Evolutionary conservation across 106 monocot species (phyloP).

Genomic region (Allium cepa): DNA sequence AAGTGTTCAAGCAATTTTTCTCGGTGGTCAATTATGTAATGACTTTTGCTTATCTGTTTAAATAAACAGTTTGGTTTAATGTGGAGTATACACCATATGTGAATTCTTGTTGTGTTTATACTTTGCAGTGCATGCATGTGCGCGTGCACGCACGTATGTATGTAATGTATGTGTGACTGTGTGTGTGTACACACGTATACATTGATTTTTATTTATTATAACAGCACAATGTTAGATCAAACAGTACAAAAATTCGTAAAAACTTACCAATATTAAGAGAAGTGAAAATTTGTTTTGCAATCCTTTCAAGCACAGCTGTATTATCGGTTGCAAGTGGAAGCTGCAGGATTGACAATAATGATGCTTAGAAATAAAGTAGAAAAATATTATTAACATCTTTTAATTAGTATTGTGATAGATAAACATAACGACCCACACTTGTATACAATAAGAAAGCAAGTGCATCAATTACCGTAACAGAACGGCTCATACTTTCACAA

Average conservation of each 20-base stretch:
- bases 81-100: too few species aligned
- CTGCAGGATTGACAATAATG: slow-evolving; percentile 17
- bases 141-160: too few species aligned
- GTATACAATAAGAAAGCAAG: slow-evolving; percentile 1
- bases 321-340: slow-evolving; percentile 60
- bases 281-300: slow-evolving; percentile 63
- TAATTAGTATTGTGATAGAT: neutral
- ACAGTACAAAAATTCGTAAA: neutral
- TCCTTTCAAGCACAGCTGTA: slow-evolving; percentile 37
- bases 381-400: neutral
- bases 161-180: too few species aligned
- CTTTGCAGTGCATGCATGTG: too few species aligned
- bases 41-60: too few species aligned
- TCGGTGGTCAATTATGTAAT: too few species aligned
- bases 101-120: too few species aligned
- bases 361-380: neutral
- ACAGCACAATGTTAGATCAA: too few species aligned
- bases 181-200: too few species aligned
- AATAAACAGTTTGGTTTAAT: too few species aligned
- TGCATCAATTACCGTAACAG: slow-evolving; percentile 46
- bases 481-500: slow-evolving; percentile 84
- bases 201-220: too few species aligned
- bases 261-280: slow-evolving; percentile 63
- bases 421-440: neutral
- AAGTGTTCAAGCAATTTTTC: too few species aligned